Percentiles rank a stretch among this genome's conserved stretches.
phyloP scores from a whole-genome alignment of 2,329 filamentous ascomycete species.

The Sphaerostilbella broomeana region DNA sequence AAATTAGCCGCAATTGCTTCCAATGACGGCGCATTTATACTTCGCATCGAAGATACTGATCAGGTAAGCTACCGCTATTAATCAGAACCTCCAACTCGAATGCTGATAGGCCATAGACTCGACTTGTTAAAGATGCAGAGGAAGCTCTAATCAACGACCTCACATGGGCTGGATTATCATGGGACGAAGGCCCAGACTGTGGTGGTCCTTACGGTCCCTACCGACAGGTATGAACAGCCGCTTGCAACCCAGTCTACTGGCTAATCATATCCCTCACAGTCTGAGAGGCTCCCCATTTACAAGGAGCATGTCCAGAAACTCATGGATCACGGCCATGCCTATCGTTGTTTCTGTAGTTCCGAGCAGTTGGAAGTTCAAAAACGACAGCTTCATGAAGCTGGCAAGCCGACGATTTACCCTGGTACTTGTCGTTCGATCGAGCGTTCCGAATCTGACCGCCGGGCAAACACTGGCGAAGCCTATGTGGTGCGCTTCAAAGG shows the following conservation, averaged over 20 bases:
- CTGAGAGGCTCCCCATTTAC: conserved; percentile 71
- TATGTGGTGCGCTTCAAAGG: conserved; percentile 74
- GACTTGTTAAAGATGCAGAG: conserved; percentile 76
- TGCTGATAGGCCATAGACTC: conserved; percentile 49
- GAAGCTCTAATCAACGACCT: conserved; percentile 70
- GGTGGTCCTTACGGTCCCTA: conserved; percentile 82
- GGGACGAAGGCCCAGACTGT: conserved; percentile 88
- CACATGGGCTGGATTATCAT: conserved; percentile 79
- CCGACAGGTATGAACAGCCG: conserved; percentile 59
- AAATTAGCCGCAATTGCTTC: conserved; percentile 85
- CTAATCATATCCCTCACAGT: conserved; percentile 51
- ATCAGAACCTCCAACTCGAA: neutral
- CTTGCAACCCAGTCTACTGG: neutral
- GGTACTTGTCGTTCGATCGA: conserved; percentile 66
- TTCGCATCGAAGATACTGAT: conserved; percentile 94
- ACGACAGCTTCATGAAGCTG: conserved; percentile 50
- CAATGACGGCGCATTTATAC: conserved; percentile 72
- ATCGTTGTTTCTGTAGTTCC: conserved; percentile 85
- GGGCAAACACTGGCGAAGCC: conserved; percentile 60
- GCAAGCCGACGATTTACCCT: conserved; percentile 41
- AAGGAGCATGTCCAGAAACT: conserved; percentile 62
- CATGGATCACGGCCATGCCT: conserved; percentile 66
- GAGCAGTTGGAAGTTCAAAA: conserved; percentile 64
- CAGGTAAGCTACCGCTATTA: conserved; percentile 49
- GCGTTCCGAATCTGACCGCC: conserved; percentile 59